Evolutionary conservation across 2,329 filamentous ascomycete species (phyloP).

Genomic region (Hymenoscyphus fraxineus): DNA sequence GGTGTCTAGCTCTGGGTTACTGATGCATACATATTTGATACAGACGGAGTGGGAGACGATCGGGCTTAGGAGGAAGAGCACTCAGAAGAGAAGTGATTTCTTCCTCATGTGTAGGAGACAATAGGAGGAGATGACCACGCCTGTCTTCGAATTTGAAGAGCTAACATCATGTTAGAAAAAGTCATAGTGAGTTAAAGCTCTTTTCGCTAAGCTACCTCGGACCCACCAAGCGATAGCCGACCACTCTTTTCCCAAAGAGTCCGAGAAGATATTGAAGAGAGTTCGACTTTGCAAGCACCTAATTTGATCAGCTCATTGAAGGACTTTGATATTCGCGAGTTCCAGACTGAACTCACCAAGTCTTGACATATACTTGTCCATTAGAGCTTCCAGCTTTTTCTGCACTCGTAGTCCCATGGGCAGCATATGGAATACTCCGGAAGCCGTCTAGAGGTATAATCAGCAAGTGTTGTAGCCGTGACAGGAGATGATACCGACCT

Average conservation of each 20-base stretch:
- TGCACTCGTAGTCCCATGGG: slow-evolving; percentile 84
- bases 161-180: slow-evolving; percentile 41
- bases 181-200: neutral
- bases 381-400: slow-evolving; percentile 77
- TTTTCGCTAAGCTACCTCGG: slow-evolving; percentile 56
- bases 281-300: slow-evolving; percentile 75
- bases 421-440: slow-evolving; percentile 88
- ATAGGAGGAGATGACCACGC: slow-evolving; percentile 67
- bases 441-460: slow-evolving; percentile 57
- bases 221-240: slow-evolving; percentile 66
- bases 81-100: slow-evolving; percentile 85
- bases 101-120: slow-evolving; percentile 94
- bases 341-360: slow-evolving; percentile 50
- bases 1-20: neutral
- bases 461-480: neutral
- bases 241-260: slow-evolving; percentile 79
- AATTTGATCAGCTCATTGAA: neutral
- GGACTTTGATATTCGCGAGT: neutral
- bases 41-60: slow-evolving; percentile 76
- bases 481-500: slow-evolving; percentile 45
- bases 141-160: slow-evolving; percentile 79
- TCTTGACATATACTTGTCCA: slow-evolving; percentile 84
- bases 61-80: slow-evolving; percentile 72
- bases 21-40: slow-evolving; percentile 77
- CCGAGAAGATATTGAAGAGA: slow-evolving; percentile 84